Evolutionary conservation across 306 rosid species (phyloP), one percentile per base, ranked within the genome.

Genomic region (Prunus campanulata): DNA sequence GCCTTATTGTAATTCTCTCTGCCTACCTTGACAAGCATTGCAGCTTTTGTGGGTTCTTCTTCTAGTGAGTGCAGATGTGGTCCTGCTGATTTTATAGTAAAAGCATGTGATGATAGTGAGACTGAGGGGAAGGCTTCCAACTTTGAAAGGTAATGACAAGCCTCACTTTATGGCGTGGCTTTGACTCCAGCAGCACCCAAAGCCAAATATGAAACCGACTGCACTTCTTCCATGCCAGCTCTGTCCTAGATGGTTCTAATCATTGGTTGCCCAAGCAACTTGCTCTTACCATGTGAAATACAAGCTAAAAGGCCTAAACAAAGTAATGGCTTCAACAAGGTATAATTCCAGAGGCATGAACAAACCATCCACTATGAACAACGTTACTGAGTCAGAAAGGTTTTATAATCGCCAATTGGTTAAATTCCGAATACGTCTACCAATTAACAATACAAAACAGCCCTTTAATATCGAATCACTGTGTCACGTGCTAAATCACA

Each of bases 91-190:
- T 64, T 14, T 72, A n/a, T 32, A 42, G 79, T 78, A 78, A 80
- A 76, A 55, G 79, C 75, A 74, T 65, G 83, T 51, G 70, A 64
- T 25, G 27, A 25, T 25, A 25, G 27, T 55, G 60, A 72, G 50
- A 52, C 49, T 12, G 13, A 29, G 52, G 14, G 52, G 67, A 78
- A 66, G 72, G 75, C 51, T 76, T 55, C 79, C 81, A 60, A 79
- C 79, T 72, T 80, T 74, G 4, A 66, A 79, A 71, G 83, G 80
- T 63, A 6, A 56, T 71, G 67, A 76, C 66, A 72, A 46, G 79
- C 77, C 87, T 59, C 74, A 56, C 80, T 79, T 74, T 65, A 78
- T 51, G 22, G 57, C 78, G 84, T 87, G 20, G 78, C 78, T 27
- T 86, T 74, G 78, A 86, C 81, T 68, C 78, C 52, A 57, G 0